These are phyloP conservation scores for Coniochaeta sp. DNA, from an alignment of 2,329 filamentous ascomycete genomes.

Conservation along the genomic window DNA sequence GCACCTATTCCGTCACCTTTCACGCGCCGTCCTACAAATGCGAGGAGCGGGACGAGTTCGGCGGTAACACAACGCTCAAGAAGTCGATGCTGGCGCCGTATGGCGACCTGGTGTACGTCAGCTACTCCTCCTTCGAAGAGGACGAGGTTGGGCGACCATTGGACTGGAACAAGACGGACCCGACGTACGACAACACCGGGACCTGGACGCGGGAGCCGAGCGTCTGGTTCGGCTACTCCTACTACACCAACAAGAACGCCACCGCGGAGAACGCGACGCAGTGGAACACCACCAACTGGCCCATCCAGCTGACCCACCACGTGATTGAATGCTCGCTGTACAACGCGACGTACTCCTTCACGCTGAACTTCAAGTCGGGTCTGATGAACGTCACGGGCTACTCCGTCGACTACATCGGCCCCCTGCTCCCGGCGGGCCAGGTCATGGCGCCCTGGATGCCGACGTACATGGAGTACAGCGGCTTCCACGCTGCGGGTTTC, in stretches of 20 bases:
- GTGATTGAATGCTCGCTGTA: conserved; percentile 8
- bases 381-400: conserved; percentile 2
- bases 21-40: conserved; percentile 7
- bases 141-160: conserved; percentile 5
- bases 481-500: conserved; percentile 7
- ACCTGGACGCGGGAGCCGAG: conserved; percentile 5
- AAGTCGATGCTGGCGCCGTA: conserved; percentile 6
- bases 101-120: conserved; percentile 7
- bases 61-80: conserved; percentile 3
- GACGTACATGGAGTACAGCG: conserved; percentile 8
- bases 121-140: conserved; percentile 8
- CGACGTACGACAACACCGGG: conserved; percentile 2
- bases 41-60: conserved; percentile 8
- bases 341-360: conserved; percentile 6
- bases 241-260: background rate
- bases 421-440: conserved; percentile 1
- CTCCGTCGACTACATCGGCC: background rate
- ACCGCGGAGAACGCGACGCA: background rate
- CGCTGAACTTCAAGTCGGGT: conserved; percentile 2
- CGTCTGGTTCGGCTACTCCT: conserved; percentile 9
- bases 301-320: background rate
- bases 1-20: conserved; percentile 7
- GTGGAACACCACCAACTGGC: background rate
- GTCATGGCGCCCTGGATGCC: conserved; percentile 3
- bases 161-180: conserved; percentile 5